A percentile compares a stretch with the other conserved stretches of the same genome.
Conservation (phyloP, 129 eudicot genomes). For the Solidago caesia region DNA sequence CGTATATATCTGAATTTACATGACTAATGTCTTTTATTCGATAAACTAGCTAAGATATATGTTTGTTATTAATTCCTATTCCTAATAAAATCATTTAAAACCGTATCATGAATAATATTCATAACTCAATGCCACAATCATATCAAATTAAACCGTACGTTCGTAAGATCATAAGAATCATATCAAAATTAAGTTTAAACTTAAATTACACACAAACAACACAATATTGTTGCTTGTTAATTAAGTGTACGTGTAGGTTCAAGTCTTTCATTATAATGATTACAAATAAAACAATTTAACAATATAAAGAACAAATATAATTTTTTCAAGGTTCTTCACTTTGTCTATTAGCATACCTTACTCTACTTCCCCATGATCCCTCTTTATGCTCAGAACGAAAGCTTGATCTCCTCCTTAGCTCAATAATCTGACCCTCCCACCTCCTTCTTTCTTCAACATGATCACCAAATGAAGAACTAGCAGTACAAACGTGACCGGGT, state of each 20-base stretch:
- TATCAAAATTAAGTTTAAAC: too few species aligned
- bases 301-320: not conserved
- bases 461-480: slow-evolving; percentile 7
- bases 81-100: too few species aligned
- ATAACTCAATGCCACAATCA: too few species aligned
- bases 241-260: not conserved
- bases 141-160: too few species aligned
- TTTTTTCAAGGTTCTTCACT: slow-evolving; percentile 5
- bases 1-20: too few species aligned
- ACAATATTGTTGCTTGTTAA: not conserved
- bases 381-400: slow-evolving; percentile 22
- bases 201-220: too few species aligned
- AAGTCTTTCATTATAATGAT: not conserved
- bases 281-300: too few species aligned
- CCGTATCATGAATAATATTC: too few species aligned
- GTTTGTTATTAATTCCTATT: too few species aligned
- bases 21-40: too few species aligned
- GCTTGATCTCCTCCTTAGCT: slow-evolving; percentile 36
- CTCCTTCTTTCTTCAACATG: slow-evolving; percentile 22
- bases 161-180: too few species aligned
- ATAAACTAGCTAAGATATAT: too few species aligned
- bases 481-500: slow-evolving; percentile 14
- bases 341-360: slow-evolving; percentile 29
- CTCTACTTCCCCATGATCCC: slow-evolving; percentile 48
- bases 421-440: slow-evolving; percentile 44